Conservation (phyloP, 2,329 filamentous ascomycete species). For the Daldinia sp. region DNA sequence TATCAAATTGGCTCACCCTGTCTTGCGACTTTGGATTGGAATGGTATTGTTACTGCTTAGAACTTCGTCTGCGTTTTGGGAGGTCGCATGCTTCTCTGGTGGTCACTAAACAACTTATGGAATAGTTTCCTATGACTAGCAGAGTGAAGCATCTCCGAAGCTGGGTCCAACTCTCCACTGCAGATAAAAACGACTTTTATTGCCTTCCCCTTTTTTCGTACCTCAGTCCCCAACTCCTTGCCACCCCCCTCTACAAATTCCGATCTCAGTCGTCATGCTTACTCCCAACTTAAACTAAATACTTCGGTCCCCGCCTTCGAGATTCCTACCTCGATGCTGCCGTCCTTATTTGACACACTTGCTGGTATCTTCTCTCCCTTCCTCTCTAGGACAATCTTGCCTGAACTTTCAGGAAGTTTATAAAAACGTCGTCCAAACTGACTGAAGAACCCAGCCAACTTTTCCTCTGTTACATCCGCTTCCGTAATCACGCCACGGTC, state of each 20-base stretch:
- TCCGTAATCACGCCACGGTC: conserved; percentile 64
- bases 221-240: neutral
- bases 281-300: conserved; percentile 57
- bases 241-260: neutral
- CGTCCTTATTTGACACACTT: conserved; percentile 56
- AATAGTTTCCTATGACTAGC: neutral
- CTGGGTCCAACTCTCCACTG: neutral
- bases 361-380: conserved; percentile 60
- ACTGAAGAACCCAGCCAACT: conserved; percentile 67
- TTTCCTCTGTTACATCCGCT: conserved; percentile 66
- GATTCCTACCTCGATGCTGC: conserved; percentile 58
- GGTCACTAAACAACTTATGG: neutral
- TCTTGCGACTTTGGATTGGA: too few species aligned
- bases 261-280: neutral
- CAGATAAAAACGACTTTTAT: neutral
- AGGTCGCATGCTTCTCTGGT: neutral
- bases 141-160: neutral
- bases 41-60: too few species aligned
- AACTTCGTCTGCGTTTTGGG: too few species aligned
- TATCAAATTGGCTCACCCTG: too few species aligned
- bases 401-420: conserved; percentile 61
- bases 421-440: conserved; percentile 68
- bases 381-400: conserved; percentile 67
- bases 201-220: neutral
- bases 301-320: conserved; percentile 58